phyloP scores from a whole-genome alignment of 371 early-diverging fungal genomes.

The Antonospora locustae region DNA sequence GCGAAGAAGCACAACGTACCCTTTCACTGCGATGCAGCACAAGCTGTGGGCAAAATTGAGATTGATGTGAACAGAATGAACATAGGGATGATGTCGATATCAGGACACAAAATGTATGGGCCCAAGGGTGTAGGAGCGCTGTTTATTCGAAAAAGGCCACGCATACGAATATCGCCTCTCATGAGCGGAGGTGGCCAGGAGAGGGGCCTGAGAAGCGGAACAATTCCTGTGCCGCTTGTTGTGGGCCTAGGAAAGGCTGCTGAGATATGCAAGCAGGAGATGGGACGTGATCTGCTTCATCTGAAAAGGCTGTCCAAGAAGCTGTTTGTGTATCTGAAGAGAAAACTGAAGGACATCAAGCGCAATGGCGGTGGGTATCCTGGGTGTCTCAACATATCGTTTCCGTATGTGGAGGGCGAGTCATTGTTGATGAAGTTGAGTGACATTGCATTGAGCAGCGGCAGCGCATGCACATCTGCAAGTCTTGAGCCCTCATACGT shows the following conservation, averaged over 20 bases:
- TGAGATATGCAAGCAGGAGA: constrained; percentile 67
- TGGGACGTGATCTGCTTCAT: constrained; percentile 59
- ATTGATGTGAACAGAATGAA: constrained; percentile 84
- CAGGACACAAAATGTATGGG: constrained; percentile 95
- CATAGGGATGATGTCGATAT: constrained; percentile 83
- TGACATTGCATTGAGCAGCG: constrained; percentile 85
- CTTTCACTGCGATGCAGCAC: constrained; percentile 88
- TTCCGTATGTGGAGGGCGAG: constrained; percentile 97
- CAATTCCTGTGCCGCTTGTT: constrained; percentile 79
- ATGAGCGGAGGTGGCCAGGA: constrained; percentile 95
- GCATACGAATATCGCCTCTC: constrained; percentile 78
- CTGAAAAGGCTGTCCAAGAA: constrained; percentile 25
- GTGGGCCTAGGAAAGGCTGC: constrained; percentile 93
- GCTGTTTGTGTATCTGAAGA: constrained; percentile 28
- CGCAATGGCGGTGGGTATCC: constrained; percentile 37
- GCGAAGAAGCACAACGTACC: constrained; percentile 48
- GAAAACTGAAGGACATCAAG: constrained; percentile 24
- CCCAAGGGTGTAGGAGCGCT: constrained; percentile 93
- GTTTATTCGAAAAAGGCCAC: constrained; percentile 80
- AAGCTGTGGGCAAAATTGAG: constrained; percentile 89
- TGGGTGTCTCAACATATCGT: constrained; percentile 91
- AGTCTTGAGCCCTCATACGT: constrained; percentile 95
- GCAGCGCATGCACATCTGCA: constrained; percentile 94
- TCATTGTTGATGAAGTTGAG: constrained; percentile 93
- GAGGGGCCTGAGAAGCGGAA: constrained; percentile 86